phyloP scores from a whole-genome alignment of 441 rosid species.

The Lepidium campestre region DNA sequence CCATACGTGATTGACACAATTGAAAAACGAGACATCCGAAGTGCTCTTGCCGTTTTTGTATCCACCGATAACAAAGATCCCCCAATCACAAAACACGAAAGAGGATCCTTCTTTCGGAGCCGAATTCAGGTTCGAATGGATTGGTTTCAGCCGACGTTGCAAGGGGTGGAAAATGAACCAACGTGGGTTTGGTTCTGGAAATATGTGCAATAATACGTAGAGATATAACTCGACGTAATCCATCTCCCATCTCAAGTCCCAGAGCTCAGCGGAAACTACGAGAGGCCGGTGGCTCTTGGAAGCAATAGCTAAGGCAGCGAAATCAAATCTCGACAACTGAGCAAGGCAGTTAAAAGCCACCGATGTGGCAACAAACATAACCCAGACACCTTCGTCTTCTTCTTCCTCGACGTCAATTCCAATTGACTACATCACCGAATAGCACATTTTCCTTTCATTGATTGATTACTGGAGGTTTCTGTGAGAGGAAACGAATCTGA shows the following conservation, averaged over 20 bases:
- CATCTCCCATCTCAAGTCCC: background rate
- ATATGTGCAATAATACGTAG: background rate
- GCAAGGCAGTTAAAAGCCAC: background rate
- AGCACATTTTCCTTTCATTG: background rate
- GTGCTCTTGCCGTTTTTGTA: background rate
- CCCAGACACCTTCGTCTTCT: too few species aligned
- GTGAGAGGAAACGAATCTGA: too few species aligned
- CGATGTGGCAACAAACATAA: too few species aligned
- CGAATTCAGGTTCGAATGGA: background rate
- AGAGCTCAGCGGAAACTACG: background rate
- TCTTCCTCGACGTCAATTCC: background rate
- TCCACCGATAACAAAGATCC: background rate
- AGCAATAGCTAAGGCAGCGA: background rate
- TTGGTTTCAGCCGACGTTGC: background rate
- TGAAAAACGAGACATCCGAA: background rate
- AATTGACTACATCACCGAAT: background rate
- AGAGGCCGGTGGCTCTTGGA: background rate
- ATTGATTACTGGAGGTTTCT: background rate
- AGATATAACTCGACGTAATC: background rate
- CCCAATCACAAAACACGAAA: background rate
- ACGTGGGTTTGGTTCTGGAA: background rate
- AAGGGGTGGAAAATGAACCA: slow-evolving; percentile 9
- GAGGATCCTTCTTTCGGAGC: background rate
- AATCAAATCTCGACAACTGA: slow-evolving; percentile 1
- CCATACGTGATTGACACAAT: background rate